Conservation (phyloP, 352 stramenopile genomes). For the Phytophthora ohioensis region DNA sequence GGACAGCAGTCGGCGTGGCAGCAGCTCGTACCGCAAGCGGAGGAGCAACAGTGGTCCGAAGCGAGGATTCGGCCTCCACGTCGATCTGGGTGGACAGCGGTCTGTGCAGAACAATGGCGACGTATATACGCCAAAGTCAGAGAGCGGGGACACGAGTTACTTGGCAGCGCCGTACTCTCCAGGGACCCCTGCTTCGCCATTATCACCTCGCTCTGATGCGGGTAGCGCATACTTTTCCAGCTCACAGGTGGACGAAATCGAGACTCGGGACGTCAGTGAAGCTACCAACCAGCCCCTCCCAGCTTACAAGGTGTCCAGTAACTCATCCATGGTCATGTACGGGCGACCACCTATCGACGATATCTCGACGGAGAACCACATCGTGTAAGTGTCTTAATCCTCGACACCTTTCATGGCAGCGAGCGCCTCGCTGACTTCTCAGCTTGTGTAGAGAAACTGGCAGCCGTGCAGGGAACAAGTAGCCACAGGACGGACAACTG, state of each 20-base stretch:
- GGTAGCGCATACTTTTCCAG: constrained; percentile 70
- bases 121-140: constrained; percentile 48
- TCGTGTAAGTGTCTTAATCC: constrained; percentile 56
- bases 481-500: constrained; percentile 1
- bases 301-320: constrained; percentile 45
- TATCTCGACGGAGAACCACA: constrained; percentile 35
- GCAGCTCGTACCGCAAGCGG: constrained; percentile 31
- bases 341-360: constrained; percentile 45
- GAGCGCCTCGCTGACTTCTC: constrained; percentile 21
- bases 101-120: constrained; percentile 26
- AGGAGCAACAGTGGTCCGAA: constrained; percentile 42
- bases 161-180: constrained; percentile 58
- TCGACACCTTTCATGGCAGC: constrained; percentile 23
- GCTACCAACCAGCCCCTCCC: constrained; percentile 47
- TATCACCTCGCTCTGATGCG: constrained; percentile 64
- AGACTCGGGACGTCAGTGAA: constrained; percentile 33
- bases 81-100: constrained; percentile 55
- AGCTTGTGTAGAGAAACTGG: constrained; percentile 19
- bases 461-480: constrained; percentile 8
- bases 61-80: constrained; percentile 70
- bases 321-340: constrained; percentile 77
- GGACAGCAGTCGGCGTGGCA: constrained; percentile 47
- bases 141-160: constrained; percentile 56
- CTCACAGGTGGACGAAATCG: constrained; percentile 50
- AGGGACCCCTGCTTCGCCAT: constrained; percentile 42